Evolutionary conservation across 495 filamentous ascomycete species (phyloP).

Genomic region (Aspergillus olivimuriae): DNA sequence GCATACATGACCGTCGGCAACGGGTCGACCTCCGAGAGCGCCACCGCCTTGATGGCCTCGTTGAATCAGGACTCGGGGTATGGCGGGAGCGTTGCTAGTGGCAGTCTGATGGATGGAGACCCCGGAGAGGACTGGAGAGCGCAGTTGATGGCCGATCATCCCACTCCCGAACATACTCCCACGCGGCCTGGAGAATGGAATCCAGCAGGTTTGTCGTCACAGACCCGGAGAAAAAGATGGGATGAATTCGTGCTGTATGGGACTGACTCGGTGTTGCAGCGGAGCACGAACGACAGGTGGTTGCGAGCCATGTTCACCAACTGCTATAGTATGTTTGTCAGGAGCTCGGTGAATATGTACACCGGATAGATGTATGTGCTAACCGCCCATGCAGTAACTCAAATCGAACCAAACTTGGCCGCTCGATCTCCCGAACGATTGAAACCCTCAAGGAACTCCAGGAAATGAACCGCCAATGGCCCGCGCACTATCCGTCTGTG

Average conservation of each 20-base stretch:
- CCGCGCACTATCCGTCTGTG: constrained; percentile 88
- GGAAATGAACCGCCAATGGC: constrained; percentile 86
- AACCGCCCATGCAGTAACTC: constrained; percentile 62
- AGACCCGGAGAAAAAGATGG: neutral
- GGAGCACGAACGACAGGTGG: constrained; percentile 52
- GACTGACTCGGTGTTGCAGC: constrained; percentile 21
- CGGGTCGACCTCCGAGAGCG: constrained; percentile 71
- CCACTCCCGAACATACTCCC: constrained; percentile 53
- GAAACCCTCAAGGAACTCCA: constrained; percentile 76
- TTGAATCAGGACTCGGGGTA: constrained; percentile 89
- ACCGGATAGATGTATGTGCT: constrained; percentile 23
- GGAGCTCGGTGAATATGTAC: no score
- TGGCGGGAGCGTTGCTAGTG: constrained; percentile 63
- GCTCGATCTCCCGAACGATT: constrained; percentile 76
- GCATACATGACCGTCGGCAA: constrained; percentile 83
- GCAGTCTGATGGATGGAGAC: constrained; percentile 42
- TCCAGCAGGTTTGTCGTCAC: constrained; percentile 27
- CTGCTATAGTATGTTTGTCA: constrained; percentile 50
- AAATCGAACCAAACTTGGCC: constrained; percentile 76
- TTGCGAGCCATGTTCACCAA: constrained; percentile 69
- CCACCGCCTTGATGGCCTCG: constrained; percentile 58
- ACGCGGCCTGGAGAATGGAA: constrained; percentile 43
- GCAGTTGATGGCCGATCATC: constrained; percentile 60
- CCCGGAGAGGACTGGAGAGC: constrained; percentile 45
- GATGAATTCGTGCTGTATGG: neutral